Evolutionary conservation across 2,329 filamentous ascomycete genomes (phyloP).

Genomic region (Colletotrichum limetticola): DNA sequence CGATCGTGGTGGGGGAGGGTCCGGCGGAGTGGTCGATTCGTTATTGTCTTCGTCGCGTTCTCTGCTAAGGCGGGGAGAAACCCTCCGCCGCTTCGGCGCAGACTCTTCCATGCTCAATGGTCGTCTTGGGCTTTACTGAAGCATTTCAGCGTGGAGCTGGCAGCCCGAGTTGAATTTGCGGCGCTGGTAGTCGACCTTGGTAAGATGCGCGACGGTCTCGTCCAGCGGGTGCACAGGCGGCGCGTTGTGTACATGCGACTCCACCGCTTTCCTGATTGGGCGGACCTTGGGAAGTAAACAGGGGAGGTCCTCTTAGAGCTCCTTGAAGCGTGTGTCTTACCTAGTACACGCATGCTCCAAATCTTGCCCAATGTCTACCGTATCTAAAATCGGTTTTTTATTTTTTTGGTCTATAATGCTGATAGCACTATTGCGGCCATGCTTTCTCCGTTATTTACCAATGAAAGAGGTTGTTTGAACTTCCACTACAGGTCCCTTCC

Average conservation of each 20-base stretch:
- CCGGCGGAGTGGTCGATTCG: conserved; percentile 50
- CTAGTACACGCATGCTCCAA: background rate
- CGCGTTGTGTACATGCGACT: conserved; percentile 36
- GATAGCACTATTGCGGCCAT: no score
- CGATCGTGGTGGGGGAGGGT: conserved; percentile 38
- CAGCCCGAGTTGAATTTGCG: background rate
- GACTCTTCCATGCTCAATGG: conserved; percentile 59
- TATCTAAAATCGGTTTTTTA: no score
- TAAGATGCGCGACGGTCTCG: background rate
- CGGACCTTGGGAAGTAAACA: background rate
- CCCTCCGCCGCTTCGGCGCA: conserved; percentile 72
- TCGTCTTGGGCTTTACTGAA: background rate
- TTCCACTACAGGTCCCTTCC: background rate
- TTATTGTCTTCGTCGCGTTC: conserved; percentile 35
- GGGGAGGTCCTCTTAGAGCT: background rate
- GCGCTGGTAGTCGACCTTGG: background rate
- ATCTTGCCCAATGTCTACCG: background rate
- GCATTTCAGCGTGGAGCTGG: background rate
- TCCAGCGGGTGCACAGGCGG: background rate
- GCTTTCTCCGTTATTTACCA: no score
- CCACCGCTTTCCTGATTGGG: conserved; percentile 38
- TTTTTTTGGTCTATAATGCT: no score
- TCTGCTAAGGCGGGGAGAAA: conserved; percentile 61
- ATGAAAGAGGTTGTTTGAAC: background rate
- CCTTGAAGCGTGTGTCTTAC: background rate